Base-by-base conservation (phyloP, 352 stramenopile species). In the Blastocystis sp. region DNA sequence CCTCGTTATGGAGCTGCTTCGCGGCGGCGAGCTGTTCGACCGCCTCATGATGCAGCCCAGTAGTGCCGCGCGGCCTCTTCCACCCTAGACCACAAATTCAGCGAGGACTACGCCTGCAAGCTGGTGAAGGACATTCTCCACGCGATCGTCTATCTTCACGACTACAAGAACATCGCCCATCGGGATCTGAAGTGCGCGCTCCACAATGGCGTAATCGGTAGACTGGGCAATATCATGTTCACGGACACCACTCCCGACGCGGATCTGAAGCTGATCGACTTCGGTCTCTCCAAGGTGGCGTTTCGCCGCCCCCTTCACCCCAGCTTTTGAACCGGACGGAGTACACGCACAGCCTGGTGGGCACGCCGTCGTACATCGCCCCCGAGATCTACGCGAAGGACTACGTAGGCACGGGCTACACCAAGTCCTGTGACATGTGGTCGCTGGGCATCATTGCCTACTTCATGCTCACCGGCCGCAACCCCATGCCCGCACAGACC, bases 211-310 rank as follows among this genome's bases (percentile, higher is more conserved):
- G 53, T 28, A 40, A 62, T 5, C 28, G 1, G 28, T 17, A 78
- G 69, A 78, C 28, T 87, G 28, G 62, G 62, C 40, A 87, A 87
- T 52, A 78, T 87, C 52, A 76, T 87, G 53, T 87, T 77, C 23
- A 19, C 62, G 28, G 65, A 87, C 45, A 78, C 19, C 43, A 71
- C 77, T 76, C 74, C 70, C 2, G 59, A 88, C 40, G 48, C 77
- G 5, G 80, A 88, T 43, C 40, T 88, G 19, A 88, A 88, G 40
- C 61, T 88, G 0, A 86, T 88, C 45, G 80, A 88, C 43, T 88
- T 88, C 48, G 80, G 80, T 1, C 69, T 88, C 34, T 67, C 38
- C 43, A 88, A 88, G 52, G 34, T 87, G 48, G 45, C 64, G 40
- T 71, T 34, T 53, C 1, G 14, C 19, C n/a, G 64, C 56, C 38